Evolutionary conservation across 305 asterid genomes (phyloP), one percentile per base, ranked within the genome.

Genomic region (Euphrasia arctica): DNA sequence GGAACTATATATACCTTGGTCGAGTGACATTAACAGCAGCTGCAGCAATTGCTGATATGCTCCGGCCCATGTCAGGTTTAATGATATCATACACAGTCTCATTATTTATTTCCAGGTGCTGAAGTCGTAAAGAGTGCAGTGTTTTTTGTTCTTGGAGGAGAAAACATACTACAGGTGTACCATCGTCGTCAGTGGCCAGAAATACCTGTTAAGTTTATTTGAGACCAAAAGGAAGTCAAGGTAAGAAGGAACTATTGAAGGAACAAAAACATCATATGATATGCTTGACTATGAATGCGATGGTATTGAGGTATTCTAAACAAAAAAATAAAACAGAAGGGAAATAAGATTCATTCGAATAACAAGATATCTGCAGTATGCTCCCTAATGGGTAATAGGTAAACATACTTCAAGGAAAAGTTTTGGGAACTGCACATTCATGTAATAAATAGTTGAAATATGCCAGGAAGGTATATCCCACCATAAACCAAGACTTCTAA

Each of bases 41-140:
- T 1, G 97, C 98, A 70, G 87, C 91, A 74, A 85, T 75, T 67
- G 98, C 96, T 32, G 92, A 78, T 72, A 90, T 77, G 82, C 86
- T 84, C 98, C 98, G 90, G 81, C 95, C 90, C 90, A 90, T 77
- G 73, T 93, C 98, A 77, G 93, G 94, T 80, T 83, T 87, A 62
- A 84, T 80, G 22, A 18, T 18, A 74, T 93, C 95, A 77, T 81
- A 90, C 54, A 80, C 74, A 69, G 78, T 85, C 82, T 85, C 92
- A 13, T 76, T 67, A 75, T 88, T 80, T 72, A 87, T 74, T 70
- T 93, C 95, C 60, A 87, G 75, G 69, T 79, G 78, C 77, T 84
- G 94, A 69, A 93, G 90, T 65, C 85, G 82, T 75, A 90, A 75
- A 64, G 90, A 83, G 65, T 90, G 64, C 80, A 93, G 65, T 78